Evolutionary conservation across 1,284 basidiomycete species (phyloP).

Genomic region (Sporisorium reilianum): DNA sequence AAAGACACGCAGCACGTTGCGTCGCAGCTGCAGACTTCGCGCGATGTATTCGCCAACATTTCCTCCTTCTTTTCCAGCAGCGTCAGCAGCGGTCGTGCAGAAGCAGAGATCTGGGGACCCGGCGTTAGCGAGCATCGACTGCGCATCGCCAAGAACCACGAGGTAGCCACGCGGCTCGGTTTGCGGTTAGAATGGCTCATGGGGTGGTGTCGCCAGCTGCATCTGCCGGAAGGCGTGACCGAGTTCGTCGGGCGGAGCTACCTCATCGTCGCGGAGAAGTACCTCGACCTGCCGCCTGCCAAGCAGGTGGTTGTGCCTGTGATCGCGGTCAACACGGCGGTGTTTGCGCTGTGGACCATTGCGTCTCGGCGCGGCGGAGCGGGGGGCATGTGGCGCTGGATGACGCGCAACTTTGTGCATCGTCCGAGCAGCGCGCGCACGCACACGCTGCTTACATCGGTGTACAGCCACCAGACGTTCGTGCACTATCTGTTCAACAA

Average conservation of each 20-base stretch:
- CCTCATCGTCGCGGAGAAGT: slow-evolving; percentile 38
- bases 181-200: slow-evolving; percentile 40
- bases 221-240: slow-evolving; percentile 17
- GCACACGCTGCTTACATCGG: slow-evolving; percentile 54
- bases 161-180: slow-evolving; percentile 35
- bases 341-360: slow-evolving; percentile 53
- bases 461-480: slow-evolving; percentile 49
- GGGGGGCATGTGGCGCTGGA: slow-evolving; percentile 14
- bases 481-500: slow-evolving; percentile 71
- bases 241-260: slow-evolving; percentile 41
- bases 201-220: slow-evolving; percentile 45
- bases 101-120: slow-evolving; percentile 13
- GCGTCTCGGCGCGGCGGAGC: slow-evolving; percentile 7
- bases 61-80: slow-evolving; percentile 25
- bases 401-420: slow-evolving; percentile 48
- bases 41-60: slow-evolving; percentile 39
- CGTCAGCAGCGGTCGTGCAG: too few species aligned
- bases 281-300: slow-evolving; percentile 42
- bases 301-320: slow-evolving; percentile 54
- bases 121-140: slow-evolving; percentile 27
- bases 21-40: slow-evolving; percentile 5
- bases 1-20: slow-evolving; percentile 26
- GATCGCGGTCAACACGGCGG: slow-evolving; percentile 46
- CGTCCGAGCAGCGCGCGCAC: slow-evolving; percentile 37
- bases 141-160: slow-evolving; percentile 29